These are phyloP conservation scores for Trichoderma reesei DNA, from an alignment of 495 filamentous ascomycete genomes.

Conservation along the genomic window DNA sequence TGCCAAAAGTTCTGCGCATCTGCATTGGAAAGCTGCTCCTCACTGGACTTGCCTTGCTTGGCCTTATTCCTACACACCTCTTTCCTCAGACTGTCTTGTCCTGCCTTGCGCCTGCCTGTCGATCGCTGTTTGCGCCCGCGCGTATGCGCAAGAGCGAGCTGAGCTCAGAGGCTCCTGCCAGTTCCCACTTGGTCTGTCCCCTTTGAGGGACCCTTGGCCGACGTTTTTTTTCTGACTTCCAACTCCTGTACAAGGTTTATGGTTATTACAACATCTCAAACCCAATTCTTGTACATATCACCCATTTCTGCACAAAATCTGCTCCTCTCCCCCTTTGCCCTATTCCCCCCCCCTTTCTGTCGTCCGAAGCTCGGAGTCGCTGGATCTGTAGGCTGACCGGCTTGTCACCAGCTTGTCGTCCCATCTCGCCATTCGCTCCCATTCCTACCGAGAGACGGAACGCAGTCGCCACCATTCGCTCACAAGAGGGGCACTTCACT, in stretches of 20 bases:
- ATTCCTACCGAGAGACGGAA: not conserved
- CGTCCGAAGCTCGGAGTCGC: too few relatives aligned
- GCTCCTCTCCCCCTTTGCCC: too few relatives aligned
- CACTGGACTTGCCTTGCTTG: not conserved
- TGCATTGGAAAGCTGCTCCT: too few relatives aligned
- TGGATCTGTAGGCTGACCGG: too few relatives aligned
- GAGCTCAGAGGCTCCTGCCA: not conserved
- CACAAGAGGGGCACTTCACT: not conserved
- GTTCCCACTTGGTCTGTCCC: not conserved
- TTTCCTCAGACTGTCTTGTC: not conserved
- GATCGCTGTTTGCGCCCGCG: constrained; percentile 6
- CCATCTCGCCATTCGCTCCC: not conserved
- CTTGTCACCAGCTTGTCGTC: not conserved
- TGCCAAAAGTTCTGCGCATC: too few relatives aligned
- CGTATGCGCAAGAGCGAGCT: not conserved
- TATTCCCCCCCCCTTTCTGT: too few relatives aligned
- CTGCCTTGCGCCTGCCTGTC: not conserved
- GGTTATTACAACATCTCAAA: not conserved
- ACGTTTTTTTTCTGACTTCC: not conserved
- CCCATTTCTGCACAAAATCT: not conserved
- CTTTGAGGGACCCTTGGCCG: not conserved
- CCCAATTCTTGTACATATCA: not conserved
- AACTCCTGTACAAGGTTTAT: constrained; percentile 3
- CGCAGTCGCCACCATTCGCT: not conserved
- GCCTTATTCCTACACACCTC: not conserved